Evolutionary conservation across 208 protist species (phyloP), one percentile per base, ranked within the genome.

Genomic region (Acanthamoeba castellanii): DNA sequence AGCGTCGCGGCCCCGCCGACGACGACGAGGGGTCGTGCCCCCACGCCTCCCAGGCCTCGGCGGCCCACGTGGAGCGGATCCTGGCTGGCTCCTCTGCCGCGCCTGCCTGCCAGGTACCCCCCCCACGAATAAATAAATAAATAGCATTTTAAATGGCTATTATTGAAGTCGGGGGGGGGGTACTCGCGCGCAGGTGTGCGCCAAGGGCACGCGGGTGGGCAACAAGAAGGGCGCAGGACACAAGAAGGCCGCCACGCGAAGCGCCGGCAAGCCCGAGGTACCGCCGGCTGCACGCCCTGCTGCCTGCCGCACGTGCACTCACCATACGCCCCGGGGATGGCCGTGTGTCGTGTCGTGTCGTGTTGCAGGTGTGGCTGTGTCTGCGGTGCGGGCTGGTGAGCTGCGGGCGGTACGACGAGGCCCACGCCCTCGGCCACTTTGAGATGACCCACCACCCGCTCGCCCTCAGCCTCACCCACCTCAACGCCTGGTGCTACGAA

Each of bases 321-420:
- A n/a, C n/a, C n/a, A n/a, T n/a, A n/a, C n/a, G n/a, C n/a, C n/a
- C n/a, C n/a, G n/a, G n/a, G n/a, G n/a, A n/a, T n/a, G n/a, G n/a
- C n/a, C n/a, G n/a, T n/a, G n/a, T n/a, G n/a, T n/a, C n/a, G n/a
- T n/a, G n/a, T n/a, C n/a, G n/a, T 74, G 68, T 74, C 18, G 68
- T n/a, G n/a, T n/a, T n/a, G 68, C 84, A 92, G 61, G 1, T 92
- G 30, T 92, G 85, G 85, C 18, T 72, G 37, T 92, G 85, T 32
- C 30, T 92, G 32, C 18, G 42, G 14, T 92, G 85, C n/a, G 85
- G 85, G 85, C 59, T 74, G 57, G 22, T 57, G 3, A 72, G 61
- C 50, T 92, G 85, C 85, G 85, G 85, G 32, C 85, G 85, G 42
- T 50, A 66, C 34, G 85, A 66, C 32, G 42, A 47, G 3, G 85